Evolutionary conservation across 257 asterid species (phyloP).

Genomic region (Solanum lignicaule): DNA sequence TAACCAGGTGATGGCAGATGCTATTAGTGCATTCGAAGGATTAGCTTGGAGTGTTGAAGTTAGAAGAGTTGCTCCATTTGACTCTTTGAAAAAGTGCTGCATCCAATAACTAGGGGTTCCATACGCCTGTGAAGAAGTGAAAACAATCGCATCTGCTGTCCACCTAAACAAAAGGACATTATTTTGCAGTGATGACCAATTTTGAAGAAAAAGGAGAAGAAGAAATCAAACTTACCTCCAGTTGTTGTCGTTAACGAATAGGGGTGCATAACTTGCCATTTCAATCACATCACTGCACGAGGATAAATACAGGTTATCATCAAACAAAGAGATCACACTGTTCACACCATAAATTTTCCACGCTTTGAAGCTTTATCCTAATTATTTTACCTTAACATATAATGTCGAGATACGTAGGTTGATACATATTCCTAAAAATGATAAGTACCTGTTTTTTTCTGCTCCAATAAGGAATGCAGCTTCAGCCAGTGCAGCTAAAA

Average conservation of each 20-base stretch:
- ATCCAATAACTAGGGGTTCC: constrained; percentile 98
- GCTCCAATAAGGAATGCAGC: constrained; percentile 84
- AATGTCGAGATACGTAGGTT: not conserved
- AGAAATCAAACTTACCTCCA: constrained; percentile 29
- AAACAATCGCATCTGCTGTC: constrained; percentile 86
- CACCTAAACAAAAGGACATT: constrained; percentile 32
- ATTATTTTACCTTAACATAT: not conserved
- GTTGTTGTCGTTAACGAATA: constrained; percentile 61
- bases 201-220: not conserved
- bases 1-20: constrained; percentile 67
- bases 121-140: constrained; percentile 51
- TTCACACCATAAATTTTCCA: not conserved
- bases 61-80: constrained; percentile 85
- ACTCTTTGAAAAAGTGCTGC: constrained; percentile 82
- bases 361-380: not conserved
- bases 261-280: constrained; percentile 94
- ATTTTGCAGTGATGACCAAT: not conserved
- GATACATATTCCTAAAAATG: not conserved
- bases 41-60: constrained; percentile 39
- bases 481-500: constrained; percentile 83
- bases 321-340: not conserved
- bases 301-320: not conserved
- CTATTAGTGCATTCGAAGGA: constrained; percentile 35
- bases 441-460: constrained; percentile 68
- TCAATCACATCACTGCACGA: constrained; percentile 62